Evolutionary conservation across 2,329 filamentous ascomycete species (phyloP), one percentile per base, ranked within the genome.

Genomic region (Aspergillus fijiensis): DNA sequence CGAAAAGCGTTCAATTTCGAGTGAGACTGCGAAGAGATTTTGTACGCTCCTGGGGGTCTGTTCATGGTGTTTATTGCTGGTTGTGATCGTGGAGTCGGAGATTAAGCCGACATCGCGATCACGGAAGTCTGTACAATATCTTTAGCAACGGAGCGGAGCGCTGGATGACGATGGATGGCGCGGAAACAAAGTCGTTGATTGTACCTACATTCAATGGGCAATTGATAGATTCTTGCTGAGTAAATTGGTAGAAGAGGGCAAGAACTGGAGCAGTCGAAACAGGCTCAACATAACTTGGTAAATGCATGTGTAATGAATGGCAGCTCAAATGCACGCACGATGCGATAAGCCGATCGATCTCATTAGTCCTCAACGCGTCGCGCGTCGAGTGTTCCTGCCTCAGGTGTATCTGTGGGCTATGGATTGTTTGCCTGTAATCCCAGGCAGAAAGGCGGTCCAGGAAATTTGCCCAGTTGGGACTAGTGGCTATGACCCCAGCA

Each of bases 1-100:
- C 82, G 79, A 64, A 85, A 86, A 31, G 80, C 78, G 69, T 82
- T 81, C 58, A 86, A 74, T 71, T 85, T 86, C 4, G 78, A 78
- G 59, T 80, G 82, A 3, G 83, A 82, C 63, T 82, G 78, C 4
- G 79, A 77, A 11, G 82, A 85, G 7, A 84, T 79, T 57, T 80
- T 69, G 47, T 68, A 67, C 27, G 69, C 55, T 19, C 65, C 64
- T 39, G 64, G 57, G 27, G 67, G 69, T 52, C 63, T 63, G 50
- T 72, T 63, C 68, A 74, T 70, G 58, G 55, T 53, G 57, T 64
- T 57, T 59, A 60, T 68, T 50, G 29, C 60, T 58, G 59, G 59
- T 55, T 53, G 50, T 61, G 52, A 59, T 57, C 63, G 63, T 61
- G 58, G 54, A 29, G 27, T 29, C 27, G 27, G 27, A 10, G 51